Conservation (phyloP, 1,139 yeast genomes). For the Kodamaea plutei region DNA sequence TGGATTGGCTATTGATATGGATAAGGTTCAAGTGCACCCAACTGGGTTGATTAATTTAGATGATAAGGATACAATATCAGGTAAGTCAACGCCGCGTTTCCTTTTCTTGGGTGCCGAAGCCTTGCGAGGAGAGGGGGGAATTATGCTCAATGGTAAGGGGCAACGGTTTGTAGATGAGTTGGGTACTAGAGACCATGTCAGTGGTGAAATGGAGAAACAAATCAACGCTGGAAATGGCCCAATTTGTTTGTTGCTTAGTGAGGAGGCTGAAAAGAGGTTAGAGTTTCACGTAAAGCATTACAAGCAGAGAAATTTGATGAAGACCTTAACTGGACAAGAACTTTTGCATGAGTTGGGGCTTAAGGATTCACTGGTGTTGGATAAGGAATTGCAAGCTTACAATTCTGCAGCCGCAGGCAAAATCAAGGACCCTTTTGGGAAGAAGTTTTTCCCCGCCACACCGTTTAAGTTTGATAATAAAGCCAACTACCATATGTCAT, state of each 20-base stretch:
- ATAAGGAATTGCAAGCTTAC: conserved; percentile 39
- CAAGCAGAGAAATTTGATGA: conserved; percentile 61
- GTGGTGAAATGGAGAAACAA: conserved; percentile 54
- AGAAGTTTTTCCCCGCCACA: conserved; percentile 48
- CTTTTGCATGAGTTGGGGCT: conserved; percentile 45
- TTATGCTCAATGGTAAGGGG: conserved; percentile 58
- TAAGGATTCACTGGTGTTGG: conserved; percentile 22
- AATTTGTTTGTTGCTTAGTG: conserved; percentile 45
- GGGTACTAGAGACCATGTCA: conserved; percentile 65
- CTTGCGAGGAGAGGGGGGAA: conserved; percentile 73
- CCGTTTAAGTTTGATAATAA: conserved; percentile 35
- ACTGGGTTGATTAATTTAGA: conserved; percentile 72
- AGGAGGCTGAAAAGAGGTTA: conserved; percentile 40
- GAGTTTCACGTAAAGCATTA: conserved; percentile 63
- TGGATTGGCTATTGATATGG: conserved; percentile 67
- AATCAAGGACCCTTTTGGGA: conserved; percentile 44
- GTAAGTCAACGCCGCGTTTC: conserved; percentile 43
- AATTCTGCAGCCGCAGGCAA: conserved; percentile 44
- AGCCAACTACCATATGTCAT: conserved; percentile 45
- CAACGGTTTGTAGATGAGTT: conserved; percentile 70
- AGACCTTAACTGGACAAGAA: conserved; percentile 46
- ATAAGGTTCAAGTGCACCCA: conserved; percentile 78
- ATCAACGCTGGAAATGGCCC: conserved; percentile 46
- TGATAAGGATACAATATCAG: conserved; percentile 44
- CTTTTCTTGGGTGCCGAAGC: conserved; percentile 78